phyloP scores from a whole-genome alignment of 306 rosid genomes.

The Fagus crenata region DNA sequence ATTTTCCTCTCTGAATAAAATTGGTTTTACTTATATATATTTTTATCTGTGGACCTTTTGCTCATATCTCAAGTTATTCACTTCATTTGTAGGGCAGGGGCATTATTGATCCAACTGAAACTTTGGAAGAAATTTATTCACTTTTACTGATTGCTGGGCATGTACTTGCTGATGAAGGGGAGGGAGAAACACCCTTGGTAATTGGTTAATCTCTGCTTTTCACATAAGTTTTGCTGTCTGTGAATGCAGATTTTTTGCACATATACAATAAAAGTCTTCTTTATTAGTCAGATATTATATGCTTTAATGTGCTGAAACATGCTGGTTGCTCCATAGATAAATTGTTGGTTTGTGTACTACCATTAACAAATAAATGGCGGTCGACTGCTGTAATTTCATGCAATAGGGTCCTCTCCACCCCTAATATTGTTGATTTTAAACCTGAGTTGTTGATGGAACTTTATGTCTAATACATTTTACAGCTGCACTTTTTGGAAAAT shows the following conservation, averaged over 20 bases:
- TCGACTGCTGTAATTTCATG: background rate
- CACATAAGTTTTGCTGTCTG: background rate
- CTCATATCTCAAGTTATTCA: constrained; percentile 36
- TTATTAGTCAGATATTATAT: background rate
- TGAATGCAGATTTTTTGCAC: background rate
- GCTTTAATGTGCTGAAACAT: background rate
- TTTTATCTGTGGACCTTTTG: background rate
- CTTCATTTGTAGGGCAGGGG: constrained; percentile 76
- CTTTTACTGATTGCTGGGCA: constrained; percentile 84
- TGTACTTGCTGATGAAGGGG: constrained; percentile 92
- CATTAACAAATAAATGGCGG: background rate
- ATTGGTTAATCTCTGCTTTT: constrained; percentile 18
- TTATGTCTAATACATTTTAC: background rate
- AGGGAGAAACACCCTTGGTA: constrained; percentile 94
- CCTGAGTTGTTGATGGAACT: background rate
- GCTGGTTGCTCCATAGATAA: background rate
- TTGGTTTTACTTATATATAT: background rate
- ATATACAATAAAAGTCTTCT: background rate
- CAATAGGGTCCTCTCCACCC: background rate
- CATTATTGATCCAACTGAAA: constrained; percentile 71
- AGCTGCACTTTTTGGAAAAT: background rate
- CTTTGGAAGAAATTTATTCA: constrained; percentile 90
- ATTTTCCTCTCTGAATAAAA: no score
- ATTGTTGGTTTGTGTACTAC: background rate
- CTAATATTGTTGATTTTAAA: background rate